A percentile compares a stretch with the other conserved stretches of the same genome.
Conservation (phyloP, 176 grass and related monocot species). For the Puya raimondii region DNA sequence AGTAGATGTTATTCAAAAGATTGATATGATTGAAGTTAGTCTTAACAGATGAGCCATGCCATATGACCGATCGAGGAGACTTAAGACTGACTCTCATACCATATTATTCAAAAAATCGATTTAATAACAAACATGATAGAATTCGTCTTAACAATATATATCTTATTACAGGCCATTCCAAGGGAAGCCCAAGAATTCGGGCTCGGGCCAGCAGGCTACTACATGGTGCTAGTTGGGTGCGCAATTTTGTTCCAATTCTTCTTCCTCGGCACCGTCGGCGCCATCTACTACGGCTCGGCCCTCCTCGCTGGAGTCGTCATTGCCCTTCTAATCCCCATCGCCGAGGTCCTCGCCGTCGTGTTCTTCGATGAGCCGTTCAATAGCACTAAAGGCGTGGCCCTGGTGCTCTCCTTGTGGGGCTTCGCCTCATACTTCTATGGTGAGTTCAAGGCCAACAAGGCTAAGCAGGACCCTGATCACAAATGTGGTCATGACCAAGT, state of each 20-base stretch:
- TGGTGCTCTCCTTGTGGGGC: slow-evolving; percentile 69
- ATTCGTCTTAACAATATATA: no score
- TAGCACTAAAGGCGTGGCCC: slow-evolving; percentile 53
- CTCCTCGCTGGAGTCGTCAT: slow-evolving; percentile 66
- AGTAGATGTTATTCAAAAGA: no score
- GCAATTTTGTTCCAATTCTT: slow-evolving; percentile 52
- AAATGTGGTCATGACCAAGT: no score
- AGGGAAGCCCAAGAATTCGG: slow-evolving; percentile 51
- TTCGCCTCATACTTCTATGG: slow-evolving; percentile 81
- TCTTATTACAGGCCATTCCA: slow-evolving; percentile 53
- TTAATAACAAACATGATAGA: no score
- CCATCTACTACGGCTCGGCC: slow-evolving; percentile 63
- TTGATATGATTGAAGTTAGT: no score
- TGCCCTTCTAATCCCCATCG: slow-evolving; percentile 53
- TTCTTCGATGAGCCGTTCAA: slow-evolving; percentile 70
- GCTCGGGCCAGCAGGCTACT: slow-evolving; percentile 50
- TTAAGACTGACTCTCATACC: no score
- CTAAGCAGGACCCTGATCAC: not conserved
- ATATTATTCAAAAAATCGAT: no score
- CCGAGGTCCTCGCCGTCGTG: slow-evolving; percentile 53
- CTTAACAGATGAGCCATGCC: no score
- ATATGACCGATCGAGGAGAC: no score
- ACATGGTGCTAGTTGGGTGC: slow-evolving; percentile 38
- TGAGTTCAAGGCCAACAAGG: slow-evolving; percentile 34
- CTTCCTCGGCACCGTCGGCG: slow-evolving; percentile 68